phyloP scores from a whole-genome alignment of 2,329 filamentous ascomycete species.

The Kalmusia sp. region DNA sequence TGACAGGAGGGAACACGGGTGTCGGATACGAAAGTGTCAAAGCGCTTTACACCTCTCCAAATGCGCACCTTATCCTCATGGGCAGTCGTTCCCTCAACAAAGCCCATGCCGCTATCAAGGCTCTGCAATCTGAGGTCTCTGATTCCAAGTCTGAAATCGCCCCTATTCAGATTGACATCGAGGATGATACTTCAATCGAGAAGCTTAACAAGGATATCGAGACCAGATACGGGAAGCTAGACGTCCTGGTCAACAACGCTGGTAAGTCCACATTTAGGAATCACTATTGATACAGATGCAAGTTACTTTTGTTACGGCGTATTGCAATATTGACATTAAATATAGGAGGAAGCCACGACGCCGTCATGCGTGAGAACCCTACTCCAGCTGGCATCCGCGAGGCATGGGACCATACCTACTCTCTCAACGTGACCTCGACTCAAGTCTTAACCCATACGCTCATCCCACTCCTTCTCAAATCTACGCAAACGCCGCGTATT shows the following conservation, averaged over 20 bases:
- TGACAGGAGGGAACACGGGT: constrained; percentile 69
- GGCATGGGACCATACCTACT: constrained; percentile 45
- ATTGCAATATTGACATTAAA: background rate
- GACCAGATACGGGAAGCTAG: constrained; percentile 54
- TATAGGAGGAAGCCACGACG: constrained; percentile 55
- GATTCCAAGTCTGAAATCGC: constrained; percentile 52
- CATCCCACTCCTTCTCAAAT: constrained; percentile 48
- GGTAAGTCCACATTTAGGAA: constrained; percentile 49
- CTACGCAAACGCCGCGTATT: constrained; percentile 41
- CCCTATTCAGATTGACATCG: constrained; percentile 61
- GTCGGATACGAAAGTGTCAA: constrained; percentile 66
- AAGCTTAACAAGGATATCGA: constrained; percentile 53
- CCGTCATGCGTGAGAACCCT: constrained; percentile 27
- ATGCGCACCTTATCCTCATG: constrained; percentile 63
- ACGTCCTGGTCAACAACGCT: constrained; percentile 65
- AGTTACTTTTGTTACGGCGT: background rate
- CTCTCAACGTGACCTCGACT: constrained; percentile 49
- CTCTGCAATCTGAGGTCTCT: constrained; percentile 52
- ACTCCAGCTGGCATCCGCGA: constrained; percentile 43
- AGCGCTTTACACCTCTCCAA: constrained; percentile 56
- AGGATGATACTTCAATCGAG: constrained; percentile 60
- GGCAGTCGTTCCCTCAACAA: constrained; percentile 62
- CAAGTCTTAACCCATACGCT: constrained; percentile 46
- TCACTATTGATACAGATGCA: too few species aligned
- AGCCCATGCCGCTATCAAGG: constrained; percentile 55